Percentiles rank a stretch among this genome's conserved stretches.
Evolutionary conservation across 257 asterid genomes (phyloP).

Genomic region (Orobanche coerulescens): DNA sequence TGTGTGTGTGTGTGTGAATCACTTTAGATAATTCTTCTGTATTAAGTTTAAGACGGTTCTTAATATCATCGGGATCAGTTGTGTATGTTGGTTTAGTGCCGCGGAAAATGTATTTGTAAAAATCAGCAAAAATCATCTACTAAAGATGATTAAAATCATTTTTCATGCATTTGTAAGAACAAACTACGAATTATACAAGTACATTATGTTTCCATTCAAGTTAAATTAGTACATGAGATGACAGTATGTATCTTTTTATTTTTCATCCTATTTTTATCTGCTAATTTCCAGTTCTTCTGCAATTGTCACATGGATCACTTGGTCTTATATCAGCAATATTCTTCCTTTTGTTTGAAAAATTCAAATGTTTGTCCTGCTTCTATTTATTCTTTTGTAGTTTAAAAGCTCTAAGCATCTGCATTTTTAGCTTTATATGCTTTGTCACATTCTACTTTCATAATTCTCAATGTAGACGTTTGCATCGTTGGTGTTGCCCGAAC

Average conservation of each 20-base stretch:
- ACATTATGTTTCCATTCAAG: neutral
- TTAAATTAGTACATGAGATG: conserved; percentile 7
- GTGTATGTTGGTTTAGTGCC: neutral
- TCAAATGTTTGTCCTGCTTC: neutral
- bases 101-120: neutral
- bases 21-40: neutral
- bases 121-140: neutral
- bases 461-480: conserved; percentile 65
- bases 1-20: neutral
- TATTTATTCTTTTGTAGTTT: neutral
- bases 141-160: neutral
- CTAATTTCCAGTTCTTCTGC: neutral
- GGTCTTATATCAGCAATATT: neutral
- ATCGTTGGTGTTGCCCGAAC: conserved; percentile 95
- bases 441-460: neutral
- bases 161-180: neutral
- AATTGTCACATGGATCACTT: neutral
- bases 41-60: neutral
- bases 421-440: conserved; percentile 4
- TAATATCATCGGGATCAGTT: neutral
- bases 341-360: neutral
- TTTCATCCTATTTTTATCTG: neutral
- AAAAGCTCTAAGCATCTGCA: neutral
- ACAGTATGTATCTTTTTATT: neutral
- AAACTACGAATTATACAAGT: neutral